phyloP scores from a whole-genome alignment of 2,329 filamentous ascomycete genomes.

The Tothia fuscella region DNA sequence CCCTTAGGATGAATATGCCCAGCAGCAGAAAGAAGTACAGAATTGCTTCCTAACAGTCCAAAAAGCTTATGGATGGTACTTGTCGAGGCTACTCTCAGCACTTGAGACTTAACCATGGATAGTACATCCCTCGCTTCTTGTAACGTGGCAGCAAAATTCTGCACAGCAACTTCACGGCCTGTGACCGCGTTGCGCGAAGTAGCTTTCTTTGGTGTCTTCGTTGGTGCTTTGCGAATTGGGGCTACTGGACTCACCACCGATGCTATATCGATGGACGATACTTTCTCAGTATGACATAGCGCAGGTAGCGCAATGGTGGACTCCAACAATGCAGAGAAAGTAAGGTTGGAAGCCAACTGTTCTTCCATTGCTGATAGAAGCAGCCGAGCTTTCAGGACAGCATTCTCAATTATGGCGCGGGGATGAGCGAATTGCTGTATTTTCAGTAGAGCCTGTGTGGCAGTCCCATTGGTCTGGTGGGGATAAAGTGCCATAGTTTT shows the following conservation, averaged over 20 bases:
- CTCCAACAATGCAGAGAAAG: slow-evolving; percentile 82
- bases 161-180: background rate
- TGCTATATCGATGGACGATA: slow-evolving; percentile 20
- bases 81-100: slow-evolving; percentile 42
- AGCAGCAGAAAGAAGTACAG: slow-evolving; percentile 28
- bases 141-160: slow-evolving; percentile 46
- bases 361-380: slow-evolving; percentile 55
- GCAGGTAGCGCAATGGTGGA: slow-evolving; percentile 83
- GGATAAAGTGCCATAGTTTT: background rate
- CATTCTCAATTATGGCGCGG: background rate
- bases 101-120: slow-evolving; percentile 46
- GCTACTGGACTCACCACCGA: background rate
- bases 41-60: slow-evolving; percentile 24
- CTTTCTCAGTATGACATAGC: background rate
- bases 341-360: slow-evolving; percentile 66
- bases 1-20: slow-evolving; percentile 19
- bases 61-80: slow-evolving; percentile 42
- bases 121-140: slow-evolving; percentile 55
- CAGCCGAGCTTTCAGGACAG: slow-evolving; percentile 53
- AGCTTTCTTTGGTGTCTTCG: background rate
- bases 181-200: background rate
- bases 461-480: background rate
- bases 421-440: background rate
- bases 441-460: background rate
- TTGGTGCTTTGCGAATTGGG: background rate